Evolutionary conservation across 805 yeast genomes (phyloP).

Genomic region (Dipodascus geniculatus): DNA sequence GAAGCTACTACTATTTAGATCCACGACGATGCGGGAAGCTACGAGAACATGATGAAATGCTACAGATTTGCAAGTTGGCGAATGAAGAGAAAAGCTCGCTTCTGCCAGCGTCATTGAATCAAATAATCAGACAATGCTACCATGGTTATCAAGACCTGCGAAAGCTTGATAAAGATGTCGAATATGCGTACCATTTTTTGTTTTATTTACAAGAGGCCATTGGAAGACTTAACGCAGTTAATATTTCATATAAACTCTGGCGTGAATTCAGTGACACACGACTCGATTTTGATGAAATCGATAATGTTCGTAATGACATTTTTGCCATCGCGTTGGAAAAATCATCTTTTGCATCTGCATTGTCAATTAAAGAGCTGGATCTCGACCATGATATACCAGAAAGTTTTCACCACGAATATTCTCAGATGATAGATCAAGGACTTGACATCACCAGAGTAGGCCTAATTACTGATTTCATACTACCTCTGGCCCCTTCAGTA

Average conservation of each 20-base stretch:
- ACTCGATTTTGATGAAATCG: background rate
- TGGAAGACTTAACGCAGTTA: background rate
- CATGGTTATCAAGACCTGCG: background rate
- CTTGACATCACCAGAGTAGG: background rate
- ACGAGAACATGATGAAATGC: background rate
- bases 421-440: background rate
- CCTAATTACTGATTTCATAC: background rate
- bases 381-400: background rate
- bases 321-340: background rate
- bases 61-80: background rate
- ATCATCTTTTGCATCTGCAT: background rate
- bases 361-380: background rate
- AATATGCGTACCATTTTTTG: background rate
- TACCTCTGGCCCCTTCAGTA: background rate
- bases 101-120: background rate
- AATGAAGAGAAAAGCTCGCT: background rate
- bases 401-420: background rate
- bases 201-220: background rate
- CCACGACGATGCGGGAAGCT: background rate
- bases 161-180: background rate
- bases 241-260: background rate
- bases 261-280: background rate
- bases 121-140: background rate
- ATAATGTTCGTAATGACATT: background rate
- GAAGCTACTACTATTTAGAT: background rate